Conservation (phyloP, 208 protist species). For the Trypanosomatidae sp. region DNA sequence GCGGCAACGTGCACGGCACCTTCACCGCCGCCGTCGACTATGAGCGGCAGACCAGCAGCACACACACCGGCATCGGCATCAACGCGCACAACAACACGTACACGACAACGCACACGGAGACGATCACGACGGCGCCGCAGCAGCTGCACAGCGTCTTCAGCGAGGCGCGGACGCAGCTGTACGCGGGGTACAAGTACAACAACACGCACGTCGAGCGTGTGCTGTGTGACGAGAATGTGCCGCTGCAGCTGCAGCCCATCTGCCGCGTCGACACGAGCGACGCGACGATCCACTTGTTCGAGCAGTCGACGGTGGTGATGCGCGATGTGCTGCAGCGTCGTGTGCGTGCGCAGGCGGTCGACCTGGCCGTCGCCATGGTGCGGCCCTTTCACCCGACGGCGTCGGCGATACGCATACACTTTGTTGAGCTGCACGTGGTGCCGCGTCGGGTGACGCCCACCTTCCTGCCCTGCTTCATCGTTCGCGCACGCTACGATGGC, state of each 20-base stretch:
- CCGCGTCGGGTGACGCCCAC: constrained; percentile 55
- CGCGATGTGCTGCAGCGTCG: constrained; percentile 34
- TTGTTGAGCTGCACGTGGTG: constrained; percentile 32
- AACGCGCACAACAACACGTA: not conserved
- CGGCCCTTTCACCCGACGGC: constrained; percentile 52
- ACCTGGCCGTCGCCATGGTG: constrained; percentile 25
- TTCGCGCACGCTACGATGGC: constrained; percentile 60
- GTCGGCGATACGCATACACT: constrained; percentile 27
- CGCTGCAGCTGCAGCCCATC: constrained; percentile 43
- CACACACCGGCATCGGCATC: not conserved
- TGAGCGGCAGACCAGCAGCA: constrained; percentile 5
- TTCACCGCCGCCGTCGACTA: constrained; percentile 49
- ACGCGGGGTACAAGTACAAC: constrained; percentile 88
- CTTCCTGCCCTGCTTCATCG: constrained; percentile 74
- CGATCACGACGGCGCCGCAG: constrained; percentile 28
- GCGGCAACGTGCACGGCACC: constrained; percentile 26
- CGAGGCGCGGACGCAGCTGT: constrained; percentile 67
- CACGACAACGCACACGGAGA: constrained; percentile 8
- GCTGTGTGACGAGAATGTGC: constrained; percentile 33
- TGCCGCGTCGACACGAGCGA: constrained; percentile 34
- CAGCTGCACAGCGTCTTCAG: constrained; percentile 47
- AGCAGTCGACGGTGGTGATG: constrained; percentile 69
- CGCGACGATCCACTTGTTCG: constrained; percentile 75
- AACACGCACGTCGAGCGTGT: constrained; percentile 57
- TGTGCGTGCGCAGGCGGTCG: constrained; percentile 29